Percentiles rank a stretch among this genome's conserved stretches.
Conservation (phyloP, 1,284 basidiomycete species). For the Trametes versicolor region DNA sequence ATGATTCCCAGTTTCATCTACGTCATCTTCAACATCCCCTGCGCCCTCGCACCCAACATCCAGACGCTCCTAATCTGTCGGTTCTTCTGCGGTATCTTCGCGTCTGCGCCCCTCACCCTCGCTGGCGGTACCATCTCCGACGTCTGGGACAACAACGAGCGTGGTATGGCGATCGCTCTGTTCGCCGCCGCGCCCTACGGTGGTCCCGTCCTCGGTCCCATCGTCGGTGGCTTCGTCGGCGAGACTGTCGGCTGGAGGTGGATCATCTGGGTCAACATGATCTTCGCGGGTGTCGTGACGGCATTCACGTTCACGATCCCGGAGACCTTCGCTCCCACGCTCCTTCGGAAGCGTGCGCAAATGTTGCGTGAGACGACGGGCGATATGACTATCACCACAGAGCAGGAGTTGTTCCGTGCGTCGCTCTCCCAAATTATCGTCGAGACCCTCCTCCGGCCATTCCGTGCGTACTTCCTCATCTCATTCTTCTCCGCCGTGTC, state of each 20-base stretch:
- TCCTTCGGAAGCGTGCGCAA: slow-evolving; percentile 49
- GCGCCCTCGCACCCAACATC: slow-evolving; percentile 65
- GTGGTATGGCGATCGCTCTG: slow-evolving; percentile 67
- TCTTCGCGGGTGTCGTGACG: slow-evolving; percentile 61
- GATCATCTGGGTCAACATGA: slow-evolving; percentile 58
- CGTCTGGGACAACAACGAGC: slow-evolving; percentile 67
- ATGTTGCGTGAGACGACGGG: slow-evolving; percentile 51
- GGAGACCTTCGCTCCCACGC: slow-evolving; percentile 67
- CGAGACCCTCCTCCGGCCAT: slow-evolving; percentile 52
- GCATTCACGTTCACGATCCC: slow-evolving; percentile 52
- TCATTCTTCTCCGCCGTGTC: not conserved
- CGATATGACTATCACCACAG: slow-evolving; percentile 59
- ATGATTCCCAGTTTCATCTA: slow-evolving; percentile 51
- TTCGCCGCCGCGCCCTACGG: slow-evolving; percentile 73
- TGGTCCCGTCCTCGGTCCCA: slow-evolving; percentile 73
- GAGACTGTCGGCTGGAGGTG: slow-evolving; percentile 55
- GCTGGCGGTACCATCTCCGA: slow-evolving; percentile 74
- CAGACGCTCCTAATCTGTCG: slow-evolving; percentile 70
- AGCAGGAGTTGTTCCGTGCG: slow-evolving; percentile 71
- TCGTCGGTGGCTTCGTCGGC: slow-evolving; percentile 60
- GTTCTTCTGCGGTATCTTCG: slow-evolving; percentile 76
- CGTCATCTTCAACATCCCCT: slow-evolving; percentile 54
- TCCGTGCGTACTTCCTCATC: slow-evolving; percentile 43
- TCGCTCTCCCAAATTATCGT: slow-evolving; percentile 59
- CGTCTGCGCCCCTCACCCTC: slow-evolving; percentile 69